Base-by-base conservation (phyloP, 805 yeast species). In the Starmerella riodocensis region DNA sequence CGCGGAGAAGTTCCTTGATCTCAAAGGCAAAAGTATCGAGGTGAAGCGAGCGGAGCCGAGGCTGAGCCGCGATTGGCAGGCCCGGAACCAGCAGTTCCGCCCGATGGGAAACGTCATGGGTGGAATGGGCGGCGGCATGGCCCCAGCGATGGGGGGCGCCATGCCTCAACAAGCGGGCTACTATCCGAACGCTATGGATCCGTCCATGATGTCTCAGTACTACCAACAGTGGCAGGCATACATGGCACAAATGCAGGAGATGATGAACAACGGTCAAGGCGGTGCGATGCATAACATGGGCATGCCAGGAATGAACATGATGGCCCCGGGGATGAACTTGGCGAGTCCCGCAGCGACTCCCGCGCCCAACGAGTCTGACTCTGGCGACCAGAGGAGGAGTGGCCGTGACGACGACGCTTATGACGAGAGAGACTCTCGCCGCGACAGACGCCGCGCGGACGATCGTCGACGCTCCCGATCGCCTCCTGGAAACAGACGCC, bases 1-100 rank as follows among this genome's bases (percentile, higher is more conserved):
- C 40, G 78, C 76, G 42, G 79, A 78, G 59, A 80, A 79, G 59
- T 84, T 75, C 55, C 71, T 88, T 48, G 74, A 76, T 41, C 76
- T 88, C 53, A 85, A 84, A 55, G 95, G 94, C 34, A 82, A 79
- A 56, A 56, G 61, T 25, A 62, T 63, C 36, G 70, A 65, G 45
- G 67, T 66, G 34, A 62, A 62, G 54, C 55, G 65, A 6, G 70
- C 70, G 18, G 66, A 63, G 46, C 67, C 69, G 6, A 51, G 65
- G 17, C 35, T 46, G 33, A 41, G 46, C 30, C 40, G 48, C n/a
- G 50, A 46, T 29, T 46, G 50, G 50, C 50, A 46, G 42, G 47
- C 39, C 31, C 40, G 48, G 13, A 43, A 46, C 35, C 42, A 41
- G 29, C 32, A 32, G 16, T 25, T 17, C 38, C 36, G 44, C 7